Conservation (phyloP, 805 yeast species). For the Kurtzmaniella fragi region DNA sequence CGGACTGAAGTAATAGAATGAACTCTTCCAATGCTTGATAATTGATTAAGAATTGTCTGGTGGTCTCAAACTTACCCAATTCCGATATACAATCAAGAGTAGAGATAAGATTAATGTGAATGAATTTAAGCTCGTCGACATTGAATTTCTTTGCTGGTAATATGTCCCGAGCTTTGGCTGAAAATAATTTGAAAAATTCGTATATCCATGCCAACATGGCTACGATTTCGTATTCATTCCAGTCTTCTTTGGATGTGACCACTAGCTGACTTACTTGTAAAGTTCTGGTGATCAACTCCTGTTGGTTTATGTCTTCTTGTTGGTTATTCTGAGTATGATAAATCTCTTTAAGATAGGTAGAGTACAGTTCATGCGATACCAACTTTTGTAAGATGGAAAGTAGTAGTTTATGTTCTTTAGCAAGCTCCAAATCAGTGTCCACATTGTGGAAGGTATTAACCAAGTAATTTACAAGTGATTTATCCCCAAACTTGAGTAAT, state of each 20-base stretch:
- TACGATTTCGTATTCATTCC: conserved; percentile 34
- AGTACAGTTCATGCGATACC: conserved; percentile 26
- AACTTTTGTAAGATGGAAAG: conserved; percentile 17
- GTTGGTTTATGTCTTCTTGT: neutral
- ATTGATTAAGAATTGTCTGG: conserved; percentile 36
- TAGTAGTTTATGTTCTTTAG: conserved; percentile 12
- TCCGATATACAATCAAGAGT: conserved; percentile 39
- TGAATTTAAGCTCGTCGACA: conserved; percentile 5
- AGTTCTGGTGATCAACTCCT: conserved; percentile 6
- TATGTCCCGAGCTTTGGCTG: conserved; percentile 9
- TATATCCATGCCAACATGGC: conserved; percentile 39
- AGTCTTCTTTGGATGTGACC: conserved; percentile 32
- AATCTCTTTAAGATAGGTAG: conserved; percentile 14
- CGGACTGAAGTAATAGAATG: conserved; percentile 29
- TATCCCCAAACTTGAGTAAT: no score
- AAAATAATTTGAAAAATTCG: conserved; percentile 20
- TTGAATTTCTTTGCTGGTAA: conserved; percentile 11
- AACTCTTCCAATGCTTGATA: conserved; percentile 33
- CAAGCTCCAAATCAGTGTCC: conserved; percentile 8
- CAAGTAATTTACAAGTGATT: neutral
- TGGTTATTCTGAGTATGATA: neutral
- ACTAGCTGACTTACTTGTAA: conserved; percentile 29
- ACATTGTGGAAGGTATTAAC: conserved; percentile 7
- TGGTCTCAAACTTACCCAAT: conserved; percentile 34
- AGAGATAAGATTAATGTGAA: conserved; percentile 15